Evolutionary conservation across 2,329 filamentous ascomycete genomes (phyloP).

Genomic region (Cercospora citrullina): DNA sequence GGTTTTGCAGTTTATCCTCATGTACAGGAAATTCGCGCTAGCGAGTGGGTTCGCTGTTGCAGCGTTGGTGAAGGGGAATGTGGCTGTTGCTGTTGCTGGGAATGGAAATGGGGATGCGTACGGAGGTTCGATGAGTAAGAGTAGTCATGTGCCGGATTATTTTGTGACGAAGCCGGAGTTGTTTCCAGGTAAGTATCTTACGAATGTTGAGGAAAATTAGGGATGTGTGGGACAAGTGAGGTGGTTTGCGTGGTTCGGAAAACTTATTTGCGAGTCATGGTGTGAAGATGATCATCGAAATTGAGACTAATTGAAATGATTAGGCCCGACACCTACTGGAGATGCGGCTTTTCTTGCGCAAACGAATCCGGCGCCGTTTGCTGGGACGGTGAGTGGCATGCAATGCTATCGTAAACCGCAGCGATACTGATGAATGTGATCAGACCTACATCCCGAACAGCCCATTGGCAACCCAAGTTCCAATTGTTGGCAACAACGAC

Average conservation of each 20-base stretch:
- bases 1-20: constrained; percentile 34
- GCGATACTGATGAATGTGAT: not conserved
- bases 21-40: constrained; percentile 37
- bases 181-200: constrained; percentile 39
- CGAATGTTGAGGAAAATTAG: not conserved
- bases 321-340: constrained; percentile 70
- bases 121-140: constrained; percentile 17
- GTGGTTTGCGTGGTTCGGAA: not conserved
- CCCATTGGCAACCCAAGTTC: constrained; percentile 69
- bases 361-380: constrained; percentile 66
- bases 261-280: not conserved
- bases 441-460: constrained; percentile 66
- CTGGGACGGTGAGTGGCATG: constrained; percentile 41
- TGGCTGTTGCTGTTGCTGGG: constrained; percentile 19
- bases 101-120: not conserved
- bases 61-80: constrained; percentile 11
- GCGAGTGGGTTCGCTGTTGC: constrained; percentile 27
- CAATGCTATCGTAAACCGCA: not conserved
- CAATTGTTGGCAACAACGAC: constrained; percentile 58
- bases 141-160: constrained; percentile 57
- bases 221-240: not conserved
- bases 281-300: not conserved
- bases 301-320: not conserved
- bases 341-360: constrained; percentile 69
- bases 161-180: constrained; percentile 63